Evolutionary conservation across 2,329 filamentous ascomycete species (phyloP), one percentile per base, ranked within the genome.

Genomic region (Madurella fahalii): DNA sequence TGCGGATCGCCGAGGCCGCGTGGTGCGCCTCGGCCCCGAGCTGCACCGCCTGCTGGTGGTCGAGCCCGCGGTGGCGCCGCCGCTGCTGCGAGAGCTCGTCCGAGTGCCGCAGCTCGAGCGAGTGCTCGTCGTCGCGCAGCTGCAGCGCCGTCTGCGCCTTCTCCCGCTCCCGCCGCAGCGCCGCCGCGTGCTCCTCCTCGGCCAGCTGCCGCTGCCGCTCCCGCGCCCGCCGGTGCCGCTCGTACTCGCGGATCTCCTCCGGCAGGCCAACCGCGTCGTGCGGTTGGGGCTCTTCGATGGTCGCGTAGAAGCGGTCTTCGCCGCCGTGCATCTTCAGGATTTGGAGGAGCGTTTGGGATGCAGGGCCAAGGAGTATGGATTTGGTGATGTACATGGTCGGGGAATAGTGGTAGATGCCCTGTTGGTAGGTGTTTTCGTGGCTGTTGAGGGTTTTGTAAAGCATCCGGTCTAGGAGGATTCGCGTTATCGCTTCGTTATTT

Each of bases 301-400:
- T 58, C 25, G 63, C 61, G 40, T 65, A 64, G 30, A 58, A 65
- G 5, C 58, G 56, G 40, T 65, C 58, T 40, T 61, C 61, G 9
- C 40, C 60, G 5, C 63, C 62, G 41, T 63, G 59, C 8, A 51
- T 53, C 5, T 40, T 42, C 4, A 65, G 50, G 20, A 65, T 52
- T n/a, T 59, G 52, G 16, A 61, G 32, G 4, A 65, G 54, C 7
- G 20, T 37, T 2, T 57, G 54, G 2, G 57, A 56, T 2, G 49
- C 48, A 0, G 61, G 54, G 1, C 62, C 59, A n/a, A 57, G 54
- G 2, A 61, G 53, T 9, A 65, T 53, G 9, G 61, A 61, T 42
- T 64, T 64, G 30, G 49, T 42, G 12, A 69, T 51, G 47, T 69
- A 69, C 58, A 66, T 65, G 9, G 65, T 68, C 1, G 66, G 66